These are phyloP conservation scores for Lachnellula suecica DNA, from an alignment of 2,329 filamentous ascomycete species.

Conservation along the genomic window DNA sequence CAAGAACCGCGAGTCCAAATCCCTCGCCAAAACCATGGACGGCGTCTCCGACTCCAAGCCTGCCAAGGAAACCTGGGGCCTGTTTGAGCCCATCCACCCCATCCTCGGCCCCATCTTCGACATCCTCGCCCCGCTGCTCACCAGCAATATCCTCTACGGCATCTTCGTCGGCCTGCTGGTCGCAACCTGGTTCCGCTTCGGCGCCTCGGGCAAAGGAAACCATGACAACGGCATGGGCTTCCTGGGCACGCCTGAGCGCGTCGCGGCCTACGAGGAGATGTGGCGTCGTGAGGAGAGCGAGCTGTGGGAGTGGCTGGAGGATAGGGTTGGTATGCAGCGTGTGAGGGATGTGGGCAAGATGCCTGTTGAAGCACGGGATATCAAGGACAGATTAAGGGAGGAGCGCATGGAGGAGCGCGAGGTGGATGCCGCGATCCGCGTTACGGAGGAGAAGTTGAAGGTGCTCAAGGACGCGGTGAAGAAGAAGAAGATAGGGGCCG, in stretches of 20 bases:
- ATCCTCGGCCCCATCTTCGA: slow-evolving; percentile 69
- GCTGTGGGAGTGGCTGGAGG: slow-evolving; percentile 34
- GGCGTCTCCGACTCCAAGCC: slow-evolving; percentile 34
- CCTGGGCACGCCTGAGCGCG: slow-evolving; percentile 56
- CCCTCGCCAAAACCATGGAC: slow-evolving; percentile 39
- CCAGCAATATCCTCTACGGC: slow-evolving; percentile 74
- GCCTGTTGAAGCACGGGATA: slow-evolving; percentile 25
- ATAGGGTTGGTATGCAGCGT: slow-evolving; percentile 61
- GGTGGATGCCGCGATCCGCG: slow-evolving; percentile 39
- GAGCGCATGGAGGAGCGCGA: slow-evolving; percentile 30
- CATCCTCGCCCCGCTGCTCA: slow-evolving; percentile 69
- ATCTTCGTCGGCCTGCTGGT: slow-evolving; percentile 73
- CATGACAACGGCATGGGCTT: slow-evolving; percentile 39
- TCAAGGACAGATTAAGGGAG: slow-evolving; percentile 25
- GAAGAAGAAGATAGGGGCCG: slow-evolving; percentile 19
- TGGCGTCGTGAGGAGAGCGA: slow-evolving; percentile 45
- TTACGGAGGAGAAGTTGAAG: slow-evolving; percentile 82
- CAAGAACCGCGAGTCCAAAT: slow-evolving; percentile 43
- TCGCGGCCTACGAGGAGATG: slow-evolving; percentile 88
- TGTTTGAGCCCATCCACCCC: slow-evolving; percentile 74
- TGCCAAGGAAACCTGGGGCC: slow-evolving; percentile 63
- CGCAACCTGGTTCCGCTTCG: slow-evolving; percentile 71
- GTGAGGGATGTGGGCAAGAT: slow-evolving; percentile 55
- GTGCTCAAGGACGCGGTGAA: slow-evolving; percentile 73
- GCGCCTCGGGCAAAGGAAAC: slow-evolving; percentile 40